phyloP scores from a whole-genome alignment of 2,329 filamentous ascomycete genomes.

The Byssothecium circinans region DNA sequence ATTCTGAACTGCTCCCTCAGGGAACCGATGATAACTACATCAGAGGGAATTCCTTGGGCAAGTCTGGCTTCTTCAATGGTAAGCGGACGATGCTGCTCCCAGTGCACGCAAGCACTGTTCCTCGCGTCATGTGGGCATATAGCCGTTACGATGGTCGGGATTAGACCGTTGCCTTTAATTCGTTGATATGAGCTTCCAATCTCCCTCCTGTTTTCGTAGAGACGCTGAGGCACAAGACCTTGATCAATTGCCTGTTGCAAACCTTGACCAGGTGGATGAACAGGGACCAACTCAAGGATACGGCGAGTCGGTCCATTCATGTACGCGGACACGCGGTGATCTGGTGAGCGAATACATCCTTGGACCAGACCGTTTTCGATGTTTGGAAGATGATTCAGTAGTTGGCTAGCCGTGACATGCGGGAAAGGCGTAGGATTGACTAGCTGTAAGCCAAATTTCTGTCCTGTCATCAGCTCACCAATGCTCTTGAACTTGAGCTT shows the following conservation, averaged over 20 bases:
- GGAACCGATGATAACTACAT: constrained; percentile 64
- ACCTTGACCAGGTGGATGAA: constrained; percentile 46
- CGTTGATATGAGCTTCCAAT: constrained; percentile 52
- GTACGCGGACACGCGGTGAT: constrained; percentile 59
- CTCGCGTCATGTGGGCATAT: constrained; percentile 57
- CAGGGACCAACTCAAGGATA: constrained; percentile 63
- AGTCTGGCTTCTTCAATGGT: constrained; percentile 68
- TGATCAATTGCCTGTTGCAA: constrained; percentile 39
- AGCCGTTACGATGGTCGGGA: constrained; percentile 65
- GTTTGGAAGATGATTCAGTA: constrained; percentile 61
- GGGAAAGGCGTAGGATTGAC: constrained; percentile 61
- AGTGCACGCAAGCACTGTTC: constrained; percentile 63
- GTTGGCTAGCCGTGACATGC: constrained; percentile 57
- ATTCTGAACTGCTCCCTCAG: constrained; percentile 62
- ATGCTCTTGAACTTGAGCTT: constrained; percentile 45
- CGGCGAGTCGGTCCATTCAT: constrained; percentile 37
- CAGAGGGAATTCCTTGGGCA: constrained; percentile 72
- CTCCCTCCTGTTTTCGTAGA: constrained; percentile 24
- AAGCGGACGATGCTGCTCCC: constrained; percentile 62
- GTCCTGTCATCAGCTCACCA: constrained; percentile 48
- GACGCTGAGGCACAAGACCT: constrained; percentile 34
- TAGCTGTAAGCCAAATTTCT: constrained; percentile 59
- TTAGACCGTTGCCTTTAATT: constrained; percentile 54
- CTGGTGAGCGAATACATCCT: constrained; percentile 66
- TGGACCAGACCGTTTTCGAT: constrained; percentile 65